These are phyloP conservation scores for Pseudozyma tsukubaensis DNA, from an alignment of 1,284 basidiomycete genomes.

Conservation along the genomic window DNA sequence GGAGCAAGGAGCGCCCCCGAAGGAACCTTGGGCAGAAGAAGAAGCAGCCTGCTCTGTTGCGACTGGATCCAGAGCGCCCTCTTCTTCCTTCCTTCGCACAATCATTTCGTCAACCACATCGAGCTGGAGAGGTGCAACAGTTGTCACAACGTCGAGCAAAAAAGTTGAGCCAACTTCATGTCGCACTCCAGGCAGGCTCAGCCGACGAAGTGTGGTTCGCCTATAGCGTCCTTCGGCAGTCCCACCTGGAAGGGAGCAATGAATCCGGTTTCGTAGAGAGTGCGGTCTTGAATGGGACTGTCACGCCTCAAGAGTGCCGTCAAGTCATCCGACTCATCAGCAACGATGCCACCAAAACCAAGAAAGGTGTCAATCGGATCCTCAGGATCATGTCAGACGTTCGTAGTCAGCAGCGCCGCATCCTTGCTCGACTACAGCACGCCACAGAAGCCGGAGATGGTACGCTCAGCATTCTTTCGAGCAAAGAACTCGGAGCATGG, in stretches of 20 bases:
- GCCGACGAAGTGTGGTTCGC: constrained; percentile 31
- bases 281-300: not conserved
- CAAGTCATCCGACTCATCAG: constrained; percentile 12
- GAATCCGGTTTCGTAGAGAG: not conserved
- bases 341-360: constrained; percentile 22
- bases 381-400: constrained; percentile 26
- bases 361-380: constrained; percentile 20
- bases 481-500: constrained; percentile 22
- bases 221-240: constrained; percentile 13
- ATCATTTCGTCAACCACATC: not conserved
- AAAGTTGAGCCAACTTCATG: constrained; percentile 21
- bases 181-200: constrained; percentile 22
- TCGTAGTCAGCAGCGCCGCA: constrained; percentile 27
- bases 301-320: constrained; percentile 18
- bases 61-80: constrained; percentile 16
- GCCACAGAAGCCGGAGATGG: not conserved
- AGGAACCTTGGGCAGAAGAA: not conserved
- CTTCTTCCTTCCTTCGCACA: constrained; percentile 18
- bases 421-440: constrained; percentile 19
- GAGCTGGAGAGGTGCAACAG: not conserved
- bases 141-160: constrained; percentile 14
- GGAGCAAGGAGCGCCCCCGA: not conserved
- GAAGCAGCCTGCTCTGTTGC: constrained; percentile 16
- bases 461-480: not conserved
- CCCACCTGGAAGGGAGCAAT: not conserved